Base-by-base conservation (phyloP, 1,284 basidiomycete genomes). In the Tylopilus sp. region DNA sequence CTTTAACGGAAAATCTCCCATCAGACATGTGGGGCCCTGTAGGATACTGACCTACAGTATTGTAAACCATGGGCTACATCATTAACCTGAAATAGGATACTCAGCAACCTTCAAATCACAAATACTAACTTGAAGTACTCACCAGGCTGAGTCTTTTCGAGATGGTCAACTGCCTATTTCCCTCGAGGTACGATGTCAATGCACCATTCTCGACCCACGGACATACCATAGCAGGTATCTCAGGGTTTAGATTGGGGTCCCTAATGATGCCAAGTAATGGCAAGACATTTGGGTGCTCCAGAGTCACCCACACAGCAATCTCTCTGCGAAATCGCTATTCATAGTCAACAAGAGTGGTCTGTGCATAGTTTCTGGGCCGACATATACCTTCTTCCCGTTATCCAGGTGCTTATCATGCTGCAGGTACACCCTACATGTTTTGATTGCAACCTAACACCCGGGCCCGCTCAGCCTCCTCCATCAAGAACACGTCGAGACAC, bases 141-240 rank as follows among this genome's bases (percentile, higher is more conserved):
- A 60, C 59, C 47, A 60, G 18, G 29, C 15, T 10, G 6, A 60
- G 32, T 44, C 15, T 60, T 15, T 53, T 41, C 18, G 29, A 6
- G 12, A 53, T 18, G 16, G 19, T 53, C 52, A 60, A 15, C 26
- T 54, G 9, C 7, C 18, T 41, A 19, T 41, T 41, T 41, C 39
- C 6, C 18, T 41, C 39, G 39, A 41, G 39, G 39, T 41, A 41
- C 18, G 13, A 18, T 41, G 39, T 16, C 39, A 41, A 19, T 41
- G 59, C 51, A 24, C 52, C 47, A 7, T 60, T 53, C 53, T 60
- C 52, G 13, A 53, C 22, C 52, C 52, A 60, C 16, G 59, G 59
- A 29, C 59, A 41, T 29, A 60, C 59, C 59, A 60, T 53, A 18
- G 38, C 59, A 5, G 59, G 59, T 60, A 60, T 41, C 15, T 53